These are phyloP conservation scores for Cytospora leucostoma DNA, from an alignment of 2,329 filamentous ascomycete species.

Conservation along the genomic window DNA sequence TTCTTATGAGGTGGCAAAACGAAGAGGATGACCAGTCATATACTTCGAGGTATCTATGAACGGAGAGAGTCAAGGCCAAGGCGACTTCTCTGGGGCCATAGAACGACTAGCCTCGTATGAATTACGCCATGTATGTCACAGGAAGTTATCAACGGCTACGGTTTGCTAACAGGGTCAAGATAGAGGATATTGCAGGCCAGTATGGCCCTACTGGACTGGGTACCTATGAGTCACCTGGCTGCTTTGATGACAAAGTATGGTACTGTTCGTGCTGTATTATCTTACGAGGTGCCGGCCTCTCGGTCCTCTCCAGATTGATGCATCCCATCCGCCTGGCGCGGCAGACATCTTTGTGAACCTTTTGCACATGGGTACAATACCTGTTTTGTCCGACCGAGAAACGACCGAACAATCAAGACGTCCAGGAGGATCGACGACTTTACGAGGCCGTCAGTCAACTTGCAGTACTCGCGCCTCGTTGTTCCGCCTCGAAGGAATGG, in stretches of 20 bases:
- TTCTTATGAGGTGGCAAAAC: slow-evolving; percentile 32
- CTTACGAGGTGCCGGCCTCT: no score
- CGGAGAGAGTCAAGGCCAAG: slow-evolving; percentile 29
- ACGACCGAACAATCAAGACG: no score
- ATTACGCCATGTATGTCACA: slow-evolving; percentile 46
- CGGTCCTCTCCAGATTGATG: no score
- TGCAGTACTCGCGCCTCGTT: no score
- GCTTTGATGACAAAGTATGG: slow-evolving; percentile 31
- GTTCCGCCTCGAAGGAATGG: no score
- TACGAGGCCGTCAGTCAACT: no score
- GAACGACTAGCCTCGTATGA: slow-evolving; percentile 42
- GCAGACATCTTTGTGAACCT: no score
- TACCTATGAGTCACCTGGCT: slow-evolving; percentile 37
- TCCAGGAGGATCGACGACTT: no score
- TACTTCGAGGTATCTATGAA: slow-evolving; percentile 28
- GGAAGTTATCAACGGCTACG: slow-evolving; percentile 43
- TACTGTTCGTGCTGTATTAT: no score
- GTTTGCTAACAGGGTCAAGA: slow-evolving; percentile 37
- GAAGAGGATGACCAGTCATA: slow-evolving; percentile 29
- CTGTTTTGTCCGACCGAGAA: no score
- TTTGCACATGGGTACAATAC: no score
- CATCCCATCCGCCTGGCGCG: no score
- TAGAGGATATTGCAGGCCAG: slow-evolving; percentile 35
- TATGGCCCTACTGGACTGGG: slow-evolving; percentile 41
- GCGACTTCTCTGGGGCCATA: slow-evolving; percentile 23